Evolutionary conservation across 2,329 filamentous ascomycete genomes (phyloP).

Genomic region (Orbilia ellipsospora): DNA sequence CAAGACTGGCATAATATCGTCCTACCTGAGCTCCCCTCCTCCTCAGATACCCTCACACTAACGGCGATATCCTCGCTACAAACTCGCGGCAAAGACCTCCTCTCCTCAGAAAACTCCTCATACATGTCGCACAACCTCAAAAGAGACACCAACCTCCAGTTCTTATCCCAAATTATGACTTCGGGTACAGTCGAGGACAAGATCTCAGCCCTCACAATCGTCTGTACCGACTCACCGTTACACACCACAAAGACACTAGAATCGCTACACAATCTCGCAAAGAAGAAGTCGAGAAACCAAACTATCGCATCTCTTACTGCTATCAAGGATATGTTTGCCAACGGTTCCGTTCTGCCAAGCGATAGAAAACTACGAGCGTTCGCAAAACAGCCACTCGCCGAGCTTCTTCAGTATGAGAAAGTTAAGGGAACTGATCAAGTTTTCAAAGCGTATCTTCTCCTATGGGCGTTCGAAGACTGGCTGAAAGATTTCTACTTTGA

Average conservation of each 20-base stretch:
- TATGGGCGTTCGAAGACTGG: conserved; percentile 95
- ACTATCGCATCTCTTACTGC: conserved; percentile 92
- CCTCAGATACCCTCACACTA: conserved; percentile 18
- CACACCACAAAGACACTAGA: conserved; percentile 93
- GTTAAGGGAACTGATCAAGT: conserved; percentile 69
- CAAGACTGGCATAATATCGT: conserved; percentile 75
- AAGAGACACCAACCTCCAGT: conserved; percentile 89
- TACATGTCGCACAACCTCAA: conserved; percentile 79
- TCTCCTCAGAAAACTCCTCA: conserved; percentile 79
- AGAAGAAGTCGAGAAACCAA: conserved; percentile 91
- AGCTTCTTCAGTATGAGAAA: conserved; percentile 75
- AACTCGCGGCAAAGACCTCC: conserved; percentile 76
- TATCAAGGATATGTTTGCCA: conserved; percentile 91
- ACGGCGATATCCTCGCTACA: conserved; percentile 67
- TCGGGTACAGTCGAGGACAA: conserved; percentile 97
- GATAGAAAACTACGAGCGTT: conserved; percentile 85
- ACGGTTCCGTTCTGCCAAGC: conserved; percentile 83
- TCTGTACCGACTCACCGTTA: conserved; percentile 93
- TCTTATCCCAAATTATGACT: conserved; percentile 95
- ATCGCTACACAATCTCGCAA: conserved; percentile 81
- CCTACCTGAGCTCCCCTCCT: conserved; percentile 67
- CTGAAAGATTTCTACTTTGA: conserved; percentile 94
- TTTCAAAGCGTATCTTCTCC: conserved; percentile 79
- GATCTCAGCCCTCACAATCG: conserved; percentile 91
- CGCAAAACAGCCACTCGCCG: conserved; percentile 73